Conservation (phyloP, 2,329 filamentous ascomycete genomes). For the Neofusicoccum laricinum region DNA sequence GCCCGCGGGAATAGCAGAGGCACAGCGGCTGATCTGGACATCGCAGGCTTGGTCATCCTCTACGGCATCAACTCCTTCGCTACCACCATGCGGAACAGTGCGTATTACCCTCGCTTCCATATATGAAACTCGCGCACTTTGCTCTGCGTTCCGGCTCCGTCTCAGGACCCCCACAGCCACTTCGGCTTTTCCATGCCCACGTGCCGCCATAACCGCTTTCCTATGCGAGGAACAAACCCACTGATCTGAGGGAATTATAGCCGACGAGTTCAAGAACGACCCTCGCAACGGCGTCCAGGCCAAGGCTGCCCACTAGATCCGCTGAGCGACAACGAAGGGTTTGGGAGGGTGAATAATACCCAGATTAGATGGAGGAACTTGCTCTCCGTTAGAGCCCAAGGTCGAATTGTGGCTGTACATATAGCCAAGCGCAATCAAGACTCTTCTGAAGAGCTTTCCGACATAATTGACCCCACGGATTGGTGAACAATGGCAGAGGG, state of each 20-base stretch:
- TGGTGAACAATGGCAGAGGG: too few species aligned
- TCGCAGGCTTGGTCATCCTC: conserved; percentile 75
- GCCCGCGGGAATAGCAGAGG: not conserved
- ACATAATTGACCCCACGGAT: not conserved
- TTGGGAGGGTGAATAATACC: conserved; percentile 2
- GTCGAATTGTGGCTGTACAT: conserved; percentile 6
- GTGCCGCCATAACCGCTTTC: not conserved
- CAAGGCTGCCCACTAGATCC: conserved; percentile 21
- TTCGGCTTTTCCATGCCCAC: not conserved
- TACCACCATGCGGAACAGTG: conserved; percentile 75
- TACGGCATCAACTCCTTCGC: conserved; percentile 89
- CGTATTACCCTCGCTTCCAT: conserved; percentile 35
- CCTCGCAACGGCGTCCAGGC: conserved; percentile 68
- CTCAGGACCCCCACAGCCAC: not conserved
- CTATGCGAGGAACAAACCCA: not conserved
- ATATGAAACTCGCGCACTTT: not conserved
- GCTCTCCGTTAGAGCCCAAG: not conserved
- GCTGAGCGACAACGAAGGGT: not conserved
- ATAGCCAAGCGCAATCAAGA: conserved; percentile 8
- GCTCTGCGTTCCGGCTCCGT: not conserved
- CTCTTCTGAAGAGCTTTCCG: not conserved
- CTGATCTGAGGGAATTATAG: conserved; percentile 46
- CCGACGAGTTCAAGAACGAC: conserved; percentile 95
- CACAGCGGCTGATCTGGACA: not conserved
- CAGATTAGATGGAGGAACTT: conserved; percentile 4